phyloP scores from a whole-genome alignment of 495 filamentous ascomycete species.

The Lophiotrema nucula region DNA sequence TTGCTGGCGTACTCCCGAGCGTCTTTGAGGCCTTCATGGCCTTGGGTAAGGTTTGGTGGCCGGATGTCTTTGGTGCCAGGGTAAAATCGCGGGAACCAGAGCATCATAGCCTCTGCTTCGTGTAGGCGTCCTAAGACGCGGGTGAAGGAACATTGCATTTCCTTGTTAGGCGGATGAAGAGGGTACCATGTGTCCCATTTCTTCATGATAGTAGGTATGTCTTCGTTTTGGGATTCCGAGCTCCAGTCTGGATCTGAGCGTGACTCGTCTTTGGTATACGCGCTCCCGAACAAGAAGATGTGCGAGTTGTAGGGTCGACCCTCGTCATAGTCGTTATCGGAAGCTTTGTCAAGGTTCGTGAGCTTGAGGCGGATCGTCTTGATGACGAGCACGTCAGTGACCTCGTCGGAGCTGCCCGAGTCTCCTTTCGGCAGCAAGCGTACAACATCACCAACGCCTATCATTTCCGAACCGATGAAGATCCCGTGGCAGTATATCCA shows the following conservation, averaged over 20 bases:
- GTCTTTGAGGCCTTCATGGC: conserved; percentile 38
- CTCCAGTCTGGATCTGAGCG: conserved; percentile 28
- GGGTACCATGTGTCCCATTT: conserved; percentile 53
- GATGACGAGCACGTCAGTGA: conserved; percentile 54
- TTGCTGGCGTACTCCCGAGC: conserved; percentile 46
- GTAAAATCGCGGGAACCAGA: conserved; percentile 50
- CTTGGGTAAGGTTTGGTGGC: conserved; percentile 30
- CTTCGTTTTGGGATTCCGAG: conserved; percentile 10
- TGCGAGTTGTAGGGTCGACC: conserved; percentile 47
- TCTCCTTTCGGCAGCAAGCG: conserved; percentile 44
- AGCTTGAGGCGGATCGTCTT: conserved; percentile 51
- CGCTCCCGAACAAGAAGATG: conserved; percentile 49
- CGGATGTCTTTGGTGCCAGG: not conserved
- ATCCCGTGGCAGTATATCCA: conserved; percentile 53
- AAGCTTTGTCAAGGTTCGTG: conserved; percentile 40
- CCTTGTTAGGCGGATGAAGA: conserved; percentile 40
- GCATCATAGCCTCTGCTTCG: conserved; percentile 49
- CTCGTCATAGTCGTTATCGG: conserved; percentile 48
- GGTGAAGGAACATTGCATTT: conserved; percentile 49
- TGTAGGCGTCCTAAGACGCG: conserved; percentile 56
- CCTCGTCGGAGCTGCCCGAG: too few species aligned
- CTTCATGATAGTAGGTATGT: conserved; percentile 35
- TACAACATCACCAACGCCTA: conserved; percentile 53
- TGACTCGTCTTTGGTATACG: conserved; percentile 47
- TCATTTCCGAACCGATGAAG: conserved; percentile 56